These are phyloP conservation scores for Aplosporella prunicola DNA, from an alignment of 2,329 filamentous ascomycete genomes.

Conservation along the genomic window DNA sequence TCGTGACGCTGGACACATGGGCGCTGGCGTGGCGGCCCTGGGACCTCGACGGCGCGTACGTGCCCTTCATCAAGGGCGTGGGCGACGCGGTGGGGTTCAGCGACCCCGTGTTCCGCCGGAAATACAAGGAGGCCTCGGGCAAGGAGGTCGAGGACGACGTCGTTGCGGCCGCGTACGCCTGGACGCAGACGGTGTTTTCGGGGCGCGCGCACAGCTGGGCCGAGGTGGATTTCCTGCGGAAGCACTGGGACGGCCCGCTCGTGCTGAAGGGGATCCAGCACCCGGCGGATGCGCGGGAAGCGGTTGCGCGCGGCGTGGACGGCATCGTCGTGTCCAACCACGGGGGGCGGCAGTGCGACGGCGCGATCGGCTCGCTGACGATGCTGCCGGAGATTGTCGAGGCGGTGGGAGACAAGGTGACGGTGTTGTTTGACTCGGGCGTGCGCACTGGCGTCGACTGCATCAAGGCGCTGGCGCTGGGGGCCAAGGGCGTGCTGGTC, in stretches of 20 bases:
- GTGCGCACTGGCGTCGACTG: slow-evolving; percentile 42
- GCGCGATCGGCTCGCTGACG: slow-evolving; percentile 42
- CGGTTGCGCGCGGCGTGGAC: slow-evolving; percentile 36
- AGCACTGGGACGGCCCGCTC: slow-evolving; percentile 55
- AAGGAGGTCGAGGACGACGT: slow-evolving; percentile 34
- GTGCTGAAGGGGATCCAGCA: slow-evolving; percentile 51
- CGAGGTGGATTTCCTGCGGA: slow-evolving; percentile 48
- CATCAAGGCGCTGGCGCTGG: slow-evolving; percentile 44
- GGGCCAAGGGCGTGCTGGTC: slow-evolving; percentile 49
- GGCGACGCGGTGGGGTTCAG: slow-evolving; percentile 55
- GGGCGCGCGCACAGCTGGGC: slow-evolving; percentile 46
- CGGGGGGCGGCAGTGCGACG: slow-evolving; percentile 44
- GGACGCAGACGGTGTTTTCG: slow-evolving; percentile 25
- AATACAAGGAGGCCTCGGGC: slow-evolving; percentile 41
- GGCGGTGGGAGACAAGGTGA: slow-evolving; percentile 19
- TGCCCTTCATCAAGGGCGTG: slow-evolving; percentile 25
- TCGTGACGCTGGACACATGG: slow-evolving; percentile 65
- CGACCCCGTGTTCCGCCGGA: slow-evolving; percentile 55
- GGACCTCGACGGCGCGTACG: slow-evolving; percentile 51
- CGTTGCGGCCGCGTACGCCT: slow-evolving; percentile 16
- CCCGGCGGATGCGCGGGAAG: slow-evolving; percentile 39
- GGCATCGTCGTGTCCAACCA: slow-evolving; percentile 46
- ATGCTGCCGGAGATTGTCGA: slow-evolving; percentile 52
- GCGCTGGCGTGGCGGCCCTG: slow-evolving; percentile 56
- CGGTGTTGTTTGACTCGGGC: slow-evolving; percentile 43